These are phyloP conservation scores for Daldinia vernicosa DNA, from an alignment of 495 filamentous ascomycete genomes.

Conservation along the genomic window DNA sequence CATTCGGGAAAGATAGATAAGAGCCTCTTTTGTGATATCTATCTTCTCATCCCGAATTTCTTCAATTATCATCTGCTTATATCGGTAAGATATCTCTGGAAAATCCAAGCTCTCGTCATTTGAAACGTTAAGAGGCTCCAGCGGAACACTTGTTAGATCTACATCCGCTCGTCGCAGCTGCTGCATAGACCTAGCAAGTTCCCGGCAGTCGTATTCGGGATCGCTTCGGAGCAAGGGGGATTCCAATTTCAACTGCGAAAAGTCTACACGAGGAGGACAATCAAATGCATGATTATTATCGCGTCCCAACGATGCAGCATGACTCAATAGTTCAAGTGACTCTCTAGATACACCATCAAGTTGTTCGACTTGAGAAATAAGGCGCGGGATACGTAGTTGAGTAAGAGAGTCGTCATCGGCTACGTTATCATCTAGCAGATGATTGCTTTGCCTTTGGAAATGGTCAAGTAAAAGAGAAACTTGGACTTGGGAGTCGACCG, in stretches of 20 bases:
- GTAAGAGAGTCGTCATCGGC: conserved; percentile 40
- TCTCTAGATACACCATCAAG: conserved; percentile 38
- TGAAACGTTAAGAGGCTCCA: conserved; percentile 55
- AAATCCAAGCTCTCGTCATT: conserved; percentile 62
- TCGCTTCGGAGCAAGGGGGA: conserved; percentile 60
- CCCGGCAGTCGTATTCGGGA: conserved; percentile 55
- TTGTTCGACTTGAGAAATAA: conserved; percentile 41
- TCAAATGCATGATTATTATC: conserved; percentile 24
- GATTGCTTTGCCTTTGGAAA: conserved; percentile 16
- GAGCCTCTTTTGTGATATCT: conserved; percentile 49
- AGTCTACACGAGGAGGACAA: conserved; percentile 4
- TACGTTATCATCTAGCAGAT: conserved; percentile 1
- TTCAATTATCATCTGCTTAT: conserved; percentile 39
- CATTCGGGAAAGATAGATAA: conserved; percentile 51
- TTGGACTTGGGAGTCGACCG: conserved; percentile 46
- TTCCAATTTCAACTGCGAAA: conserved; percentile 58
- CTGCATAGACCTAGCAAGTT: conserved; percentile 47
- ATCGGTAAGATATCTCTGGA: conserved; percentile 46
- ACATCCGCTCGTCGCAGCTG: conserved; percentile 46
- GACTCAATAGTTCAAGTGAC: conserved; percentile 37
- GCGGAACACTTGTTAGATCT: conserved; percentile 53
- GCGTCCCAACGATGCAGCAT: conserved; percentile 29
- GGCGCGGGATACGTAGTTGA: conserved; percentile 34
- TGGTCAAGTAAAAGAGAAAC: conserved; percentile 20
- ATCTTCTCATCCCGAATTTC: conserved; percentile 55